Evolutionary conservation across 495 filamentous ascomycete species (phyloP), one percentile per base, ranked within the genome.

Genomic region (Chaetomium fimeti): DNA sequence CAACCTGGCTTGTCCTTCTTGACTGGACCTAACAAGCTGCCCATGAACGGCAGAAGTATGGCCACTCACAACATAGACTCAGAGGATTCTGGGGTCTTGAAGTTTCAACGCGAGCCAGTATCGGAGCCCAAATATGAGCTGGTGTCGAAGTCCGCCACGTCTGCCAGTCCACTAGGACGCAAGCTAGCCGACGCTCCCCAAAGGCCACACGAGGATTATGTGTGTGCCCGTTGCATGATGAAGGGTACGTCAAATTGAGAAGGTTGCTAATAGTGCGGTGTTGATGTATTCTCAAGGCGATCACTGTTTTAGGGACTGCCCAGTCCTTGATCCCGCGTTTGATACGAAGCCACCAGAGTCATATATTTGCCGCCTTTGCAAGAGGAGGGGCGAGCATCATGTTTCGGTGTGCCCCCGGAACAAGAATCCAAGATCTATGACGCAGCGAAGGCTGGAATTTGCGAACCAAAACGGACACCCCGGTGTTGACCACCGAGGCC

Each of bases 331-430:
- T 52, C 75, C 77, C 9, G 6, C 29, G 11, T 77, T 64, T 54
- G 76, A 80, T 47, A 53, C 29, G 43, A 54, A 47, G 36, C 78
- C 76, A 0, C 56, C 25, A 3, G 4, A 6, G 2, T 47, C 48
- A n/a, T 83, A 81, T 40, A 28, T 25, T 9, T 83, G 80, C 60
- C 57, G 60, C 5, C 29, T 74, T 47, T 83, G 80, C 66, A 51
- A 62, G 0, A 45, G 4, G 13, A 27, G 16, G 1, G 78, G 75
- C 18, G 42, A 69, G 1, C 78, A 82, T 62, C 6, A 48, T 75
- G 8, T 15, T 28, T 8, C 13, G 1, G 5, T 57, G 25, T 81
- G 79, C 57, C 76, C 76, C 3, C 27, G 29, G n/a, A 76, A 78
- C 52, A 47, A 27, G 9, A 29, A 72, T 8, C 51, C 64, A 25